Percentiles rank a stretch among this genome's conserved stretches.
Evolutionary conservation across 345 rosid genomes (phyloP).

Genomic region (Gossypium australe): DNA sequence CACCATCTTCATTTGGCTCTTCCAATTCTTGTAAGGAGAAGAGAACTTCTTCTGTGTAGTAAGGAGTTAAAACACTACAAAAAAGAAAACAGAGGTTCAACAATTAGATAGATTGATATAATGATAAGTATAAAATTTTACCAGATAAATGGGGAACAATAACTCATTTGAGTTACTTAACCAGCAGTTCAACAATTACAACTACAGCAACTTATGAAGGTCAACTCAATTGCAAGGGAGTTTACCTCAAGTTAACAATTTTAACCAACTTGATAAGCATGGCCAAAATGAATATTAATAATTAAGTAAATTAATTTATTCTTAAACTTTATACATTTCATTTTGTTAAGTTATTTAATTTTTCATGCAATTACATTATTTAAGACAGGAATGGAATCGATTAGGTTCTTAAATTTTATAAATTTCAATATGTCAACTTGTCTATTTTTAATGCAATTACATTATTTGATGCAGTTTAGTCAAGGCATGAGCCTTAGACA

Average conservation of each 20-base stretch:
- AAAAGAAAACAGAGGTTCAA: not conserved
- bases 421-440: not conserved
- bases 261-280: not conserved
- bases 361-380: not conserved
- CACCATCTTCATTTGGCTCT: constrained; percentile 89
- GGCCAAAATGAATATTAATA: not conserved
- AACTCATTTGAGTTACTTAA: not conserved
- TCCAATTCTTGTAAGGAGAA: constrained; percentile 73
- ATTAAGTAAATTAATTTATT: not conserved
- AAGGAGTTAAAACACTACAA: constrained; percentile 87
- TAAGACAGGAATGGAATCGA: not conserved
- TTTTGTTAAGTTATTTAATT: not conserved
- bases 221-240: not conserved
- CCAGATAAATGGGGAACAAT: not conserved
- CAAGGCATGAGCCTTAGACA: too few relatives aligned
- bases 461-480: not conserved
- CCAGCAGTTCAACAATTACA: not conserved
- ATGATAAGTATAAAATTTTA: not conserved
- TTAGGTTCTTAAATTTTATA: not conserved
- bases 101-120: not conserved
- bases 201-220: not conserved
- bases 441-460: not conserved
- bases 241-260: not conserved
- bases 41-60: constrained; percentile 84
- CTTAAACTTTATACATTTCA: not conserved